Evolutionary conservation across 768 basidiomycete species (phyloP), one percentile per base, ranked within the genome.

Genomic region (Trametes cubensis): DNA sequence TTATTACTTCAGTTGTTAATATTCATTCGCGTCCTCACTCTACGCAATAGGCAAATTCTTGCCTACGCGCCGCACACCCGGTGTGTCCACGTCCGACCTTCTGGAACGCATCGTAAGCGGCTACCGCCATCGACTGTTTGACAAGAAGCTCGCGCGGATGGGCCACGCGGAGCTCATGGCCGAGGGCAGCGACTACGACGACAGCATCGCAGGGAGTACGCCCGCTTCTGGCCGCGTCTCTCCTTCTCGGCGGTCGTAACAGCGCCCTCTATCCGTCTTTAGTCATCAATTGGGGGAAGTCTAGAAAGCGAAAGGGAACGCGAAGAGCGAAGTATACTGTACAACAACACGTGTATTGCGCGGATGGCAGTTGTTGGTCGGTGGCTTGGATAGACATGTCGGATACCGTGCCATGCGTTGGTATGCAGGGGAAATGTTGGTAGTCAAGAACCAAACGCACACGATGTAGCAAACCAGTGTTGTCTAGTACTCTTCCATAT

Each of bases 11-110:
- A n/a, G 4, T 38, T 40, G 48, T 45, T 34, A 6, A n/a, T 26
- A 49, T 21, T 25, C 23, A 8, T 18, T 48, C 21, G 11, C 7
- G 20, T 18, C 11, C 55, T 17, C 39, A 25, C 50, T 34, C 26
- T 39, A 45, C 54, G 39, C 17, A 49, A 34, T 66, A 95, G 96
- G 96, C 49, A 90, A 90, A 78, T 98, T 99, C 74, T 80, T 98
- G 45, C 96, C 97, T 0, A 99, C 96, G 2, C 85, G 94, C 15
- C 89, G 96, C 55, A 98, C 97, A 4, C 94, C 94, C 0, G 94
- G 94, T 10, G 85, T 98, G 10, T 97, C 95, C 11, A 99, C 97
- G 0, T 96, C 95, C 0, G 89, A 92, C 40, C 81, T 98, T 20
- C 83, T 99, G 40, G 93, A 94, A 71, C 88, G 97, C 25, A 95